Conservation (phyloP, 257 asterid species). For the Fraxinus excelsior region DNA sequence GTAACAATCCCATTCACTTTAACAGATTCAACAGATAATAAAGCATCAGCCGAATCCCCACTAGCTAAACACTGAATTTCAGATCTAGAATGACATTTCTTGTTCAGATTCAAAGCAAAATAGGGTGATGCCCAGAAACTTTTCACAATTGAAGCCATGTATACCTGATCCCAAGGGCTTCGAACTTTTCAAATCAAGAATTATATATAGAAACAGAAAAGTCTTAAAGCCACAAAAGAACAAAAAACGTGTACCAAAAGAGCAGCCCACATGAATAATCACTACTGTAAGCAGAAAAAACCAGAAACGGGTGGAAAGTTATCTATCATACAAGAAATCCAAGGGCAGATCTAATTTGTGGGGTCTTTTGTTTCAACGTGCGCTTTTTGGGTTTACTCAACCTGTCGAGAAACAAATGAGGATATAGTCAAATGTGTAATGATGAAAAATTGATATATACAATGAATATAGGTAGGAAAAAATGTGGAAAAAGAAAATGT, state of each 20-base stretch:
- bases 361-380: neutral
- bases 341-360: neutral
- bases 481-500: too few species aligned
- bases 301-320: neutral
- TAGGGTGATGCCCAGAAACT: slow-evolving; percentile 33
- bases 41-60: slow-evolving; percentile 44
- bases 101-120: slow-evolving; percentile 32
- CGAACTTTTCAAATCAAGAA: neutral
- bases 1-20: slow-evolving; percentile 43
- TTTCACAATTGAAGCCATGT: slow-evolving; percentile 38
- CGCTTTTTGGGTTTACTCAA: neutral
- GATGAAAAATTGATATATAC: too few species aligned
- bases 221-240: neutral
- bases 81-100: slow-evolving; percentile 37
- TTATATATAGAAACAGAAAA: neutral
- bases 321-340: neutral
- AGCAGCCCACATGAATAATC: neutral
- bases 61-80: slow-evolving; percentile 41
- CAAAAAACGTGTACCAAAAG: neutral
- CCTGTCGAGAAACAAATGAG: neutral
- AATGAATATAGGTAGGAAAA: too few species aligned
- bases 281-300: neutral
- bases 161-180: neutral
- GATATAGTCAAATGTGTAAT: neutral
- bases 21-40: slow-evolving; percentile 40